Conservation (phyloP, 306 rosid species). For the Ziziphus jujuba region DNA sequence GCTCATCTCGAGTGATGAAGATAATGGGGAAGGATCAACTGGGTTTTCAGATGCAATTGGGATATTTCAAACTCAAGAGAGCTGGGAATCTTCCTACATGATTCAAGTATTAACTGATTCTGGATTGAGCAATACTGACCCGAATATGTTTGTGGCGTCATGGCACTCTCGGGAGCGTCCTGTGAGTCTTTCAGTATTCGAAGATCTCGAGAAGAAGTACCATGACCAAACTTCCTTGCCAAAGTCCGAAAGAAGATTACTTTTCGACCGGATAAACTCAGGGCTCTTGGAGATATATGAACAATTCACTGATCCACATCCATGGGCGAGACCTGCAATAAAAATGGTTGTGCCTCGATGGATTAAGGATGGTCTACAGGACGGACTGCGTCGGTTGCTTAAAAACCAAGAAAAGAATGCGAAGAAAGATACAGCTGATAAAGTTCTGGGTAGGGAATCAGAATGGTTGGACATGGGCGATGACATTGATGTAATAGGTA, state of each 20-base stretch:
- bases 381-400: conserved; percentile 44
- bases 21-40: conserved; percentile 46
- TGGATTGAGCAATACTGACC: conserved; percentile 43
- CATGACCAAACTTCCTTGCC: conserved; percentile 37
- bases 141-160: conserved; percentile 32
- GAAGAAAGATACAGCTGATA: conserved; percentile 46
- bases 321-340: conserved; percentile 48
- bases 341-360: conserved; percentile 28
- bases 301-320: conserved; percentile 43
- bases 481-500: conserved; percentile 59
- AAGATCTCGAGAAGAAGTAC: conserved; percentile 72
- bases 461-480: conserved; percentile 60
- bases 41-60: conserved; percentile 28
- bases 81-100: conserved; percentile 70
- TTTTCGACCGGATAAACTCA: conserved; percentile 71
- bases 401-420: conserved; percentile 45
- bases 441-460: conserved; percentile 46
- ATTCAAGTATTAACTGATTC: conserved; percentile 51
- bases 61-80: conserved; percentile 38
- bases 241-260: conserved; percentile 71
- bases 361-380: conserved; percentile 38
- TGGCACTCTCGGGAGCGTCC: conserved; percentile 73
- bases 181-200: conserved; percentile 53
- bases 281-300: conserved; percentile 54
- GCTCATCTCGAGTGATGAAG: conserved; percentile 75